Evolutionary conservation across 495 filamentous ascomycete genomes (phyloP).

Genomic region (Lichenothelia convexa): DNA sequence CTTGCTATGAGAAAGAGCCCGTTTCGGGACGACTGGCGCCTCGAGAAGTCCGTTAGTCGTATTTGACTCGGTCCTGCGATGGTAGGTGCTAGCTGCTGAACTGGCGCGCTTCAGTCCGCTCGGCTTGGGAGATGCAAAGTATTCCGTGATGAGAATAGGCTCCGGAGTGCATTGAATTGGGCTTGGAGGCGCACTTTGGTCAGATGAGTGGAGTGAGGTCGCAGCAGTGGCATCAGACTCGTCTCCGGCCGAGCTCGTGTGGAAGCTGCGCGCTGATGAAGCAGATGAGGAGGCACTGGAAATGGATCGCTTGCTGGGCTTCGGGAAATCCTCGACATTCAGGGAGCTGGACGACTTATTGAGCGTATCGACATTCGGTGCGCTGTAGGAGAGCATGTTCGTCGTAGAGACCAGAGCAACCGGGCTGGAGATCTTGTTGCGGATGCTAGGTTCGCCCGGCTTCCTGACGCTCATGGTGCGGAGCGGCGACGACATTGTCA

Average conservation of each 20-base stretch:
- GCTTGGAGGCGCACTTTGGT: conserved; percentile 56
- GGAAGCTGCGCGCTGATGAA: conserved; percentile 38
- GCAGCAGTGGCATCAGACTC: conserved; percentile 11
- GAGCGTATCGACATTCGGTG: conserved; percentile 70
- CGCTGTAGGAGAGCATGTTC: conserved; percentile 88
- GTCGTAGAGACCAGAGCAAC: conserved; percentile 81
- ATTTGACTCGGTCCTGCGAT: conserved; percentile 22
- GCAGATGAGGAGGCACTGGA: conserved; percentile 24
- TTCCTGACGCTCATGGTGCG: conserved; percentile 23
- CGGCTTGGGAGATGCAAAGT: conserved; percentile 41
- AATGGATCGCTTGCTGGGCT: no score
- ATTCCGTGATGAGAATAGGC: conserved; percentile 64
- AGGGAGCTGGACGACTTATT: no score
- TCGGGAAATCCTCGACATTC: no score
- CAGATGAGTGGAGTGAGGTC: conserved; percentile 31
- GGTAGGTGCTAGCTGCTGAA: conserved; percentile 21
- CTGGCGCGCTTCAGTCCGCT: conserved; percentile 1
- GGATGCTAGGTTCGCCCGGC: conserved; percentile 9
- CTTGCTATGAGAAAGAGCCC: conserved; percentile 72
- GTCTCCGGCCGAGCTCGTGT: conserved; percentile 22
- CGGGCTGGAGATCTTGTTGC: conserved; percentile 62
- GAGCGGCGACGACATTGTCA: conserved; percentile 8
- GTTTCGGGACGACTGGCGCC: conserved; percentile 49
- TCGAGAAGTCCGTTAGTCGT: no score
- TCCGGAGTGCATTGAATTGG: conserved; percentile 40